Evolutionary conservation across 2,329 filamentous ascomycete genomes (phyloP).

Genomic region (Colletotrichum tropicale): DNA sequence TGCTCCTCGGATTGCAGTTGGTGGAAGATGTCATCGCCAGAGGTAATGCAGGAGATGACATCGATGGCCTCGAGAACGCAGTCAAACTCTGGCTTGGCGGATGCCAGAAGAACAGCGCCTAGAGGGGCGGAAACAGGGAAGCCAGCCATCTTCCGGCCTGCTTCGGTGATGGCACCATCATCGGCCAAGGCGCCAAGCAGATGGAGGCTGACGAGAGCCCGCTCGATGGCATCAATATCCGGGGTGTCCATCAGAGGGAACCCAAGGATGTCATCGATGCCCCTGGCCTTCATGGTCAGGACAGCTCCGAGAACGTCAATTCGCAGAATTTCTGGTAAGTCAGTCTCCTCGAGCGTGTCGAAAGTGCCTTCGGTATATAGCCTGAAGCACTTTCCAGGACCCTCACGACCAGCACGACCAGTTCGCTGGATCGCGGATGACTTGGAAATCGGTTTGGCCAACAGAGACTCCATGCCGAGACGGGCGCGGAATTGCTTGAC

Average conservation of each 20-base stretch:
- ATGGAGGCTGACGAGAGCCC: constrained; percentile 80
- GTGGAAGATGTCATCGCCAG: constrained; percentile 67
- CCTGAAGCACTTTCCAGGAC: constrained; percentile 85
- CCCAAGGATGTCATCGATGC: constrained; percentile 77
- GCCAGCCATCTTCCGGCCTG: constrained; percentile 78
- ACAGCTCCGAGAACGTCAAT: constrained; percentile 88
- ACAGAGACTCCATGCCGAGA: constrained; percentile 86
- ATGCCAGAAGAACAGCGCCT: constrained; percentile 82
- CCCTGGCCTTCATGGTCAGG: constrained; percentile 91
- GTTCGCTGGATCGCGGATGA: constrained; percentile 92
- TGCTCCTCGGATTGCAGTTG: constrained; percentile 63
- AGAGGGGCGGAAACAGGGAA: constrained; percentile 84
- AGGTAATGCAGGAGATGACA: constrained; percentile 70
- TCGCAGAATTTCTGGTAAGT: constrained; percentile 86
- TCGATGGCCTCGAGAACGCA: constrained; percentile 87
- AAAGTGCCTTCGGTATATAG: constrained; percentile 86
- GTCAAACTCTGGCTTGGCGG: constrained; percentile 70
- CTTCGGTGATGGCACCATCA: constrained; percentile 72
- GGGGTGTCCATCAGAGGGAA: constrained; percentile 90
- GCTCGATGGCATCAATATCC: constrained; percentile 77
- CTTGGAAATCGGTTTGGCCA: constrained; percentile 89
- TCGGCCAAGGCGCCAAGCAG: constrained; percentile 78
- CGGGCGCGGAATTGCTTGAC: constrained; percentile 87
- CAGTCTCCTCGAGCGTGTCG: constrained; percentile 70
- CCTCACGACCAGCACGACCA: constrained; percentile 92